These are phyloP conservation scores for Lipomyces sp. DNA, from an alignment of 805 yeast genomes.

Conservation along the genomic window DNA sequence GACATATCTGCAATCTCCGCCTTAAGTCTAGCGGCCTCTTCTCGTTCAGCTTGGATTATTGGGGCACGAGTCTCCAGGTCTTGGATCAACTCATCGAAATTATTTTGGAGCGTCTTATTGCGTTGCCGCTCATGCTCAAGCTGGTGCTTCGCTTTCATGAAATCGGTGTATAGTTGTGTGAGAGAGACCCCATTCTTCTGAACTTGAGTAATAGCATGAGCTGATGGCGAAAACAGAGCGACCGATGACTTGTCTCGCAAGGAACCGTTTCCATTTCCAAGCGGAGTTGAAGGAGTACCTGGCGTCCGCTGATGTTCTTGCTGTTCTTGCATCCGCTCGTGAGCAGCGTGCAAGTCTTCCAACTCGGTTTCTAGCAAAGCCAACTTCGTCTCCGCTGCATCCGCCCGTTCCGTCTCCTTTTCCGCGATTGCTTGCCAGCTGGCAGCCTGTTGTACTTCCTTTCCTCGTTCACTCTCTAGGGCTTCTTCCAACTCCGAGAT, in stretches of 20 bases:
- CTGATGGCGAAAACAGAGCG: constrained; percentile 57
- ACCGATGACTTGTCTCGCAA: constrained; percentile 20
- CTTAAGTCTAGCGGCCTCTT: constrained; percentile 61
- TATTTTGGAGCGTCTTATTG: constrained; percentile 69
- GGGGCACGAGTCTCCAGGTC: constrained; percentile 85
- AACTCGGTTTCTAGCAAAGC: constrained; percentile 53
- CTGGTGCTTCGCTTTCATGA: constrained; percentile 65
- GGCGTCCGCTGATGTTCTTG: constrained; percentile 18
- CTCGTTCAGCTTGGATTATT: constrained; percentile 66
- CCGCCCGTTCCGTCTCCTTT: constrained; percentile 47
- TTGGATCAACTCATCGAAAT: constrained; percentile 69
- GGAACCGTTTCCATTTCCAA: constrained; percentile 23
- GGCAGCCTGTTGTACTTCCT: constrained; percentile 48
- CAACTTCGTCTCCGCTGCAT: constrained; percentile 49
- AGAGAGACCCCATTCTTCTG: constrained; percentile 60
- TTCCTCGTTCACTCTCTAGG: constrained; percentile 50
- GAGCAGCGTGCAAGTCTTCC: constrained; percentile 39
- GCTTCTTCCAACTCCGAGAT: constrained; percentile 58
- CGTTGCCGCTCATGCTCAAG: constrained; percentile 70
- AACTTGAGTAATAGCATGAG: constrained; percentile 57
- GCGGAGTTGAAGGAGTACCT: constrained; percentile 28
- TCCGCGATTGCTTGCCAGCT: constrained; percentile 49
- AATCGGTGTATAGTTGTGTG: constrained; percentile 68
- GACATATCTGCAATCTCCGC: constrained; percentile 60
- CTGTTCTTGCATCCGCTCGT: constrained; percentile 20